Conservation (phyloP, 2,329 filamentous ascomycete species). For the Clarireedia sp. region DNA sequence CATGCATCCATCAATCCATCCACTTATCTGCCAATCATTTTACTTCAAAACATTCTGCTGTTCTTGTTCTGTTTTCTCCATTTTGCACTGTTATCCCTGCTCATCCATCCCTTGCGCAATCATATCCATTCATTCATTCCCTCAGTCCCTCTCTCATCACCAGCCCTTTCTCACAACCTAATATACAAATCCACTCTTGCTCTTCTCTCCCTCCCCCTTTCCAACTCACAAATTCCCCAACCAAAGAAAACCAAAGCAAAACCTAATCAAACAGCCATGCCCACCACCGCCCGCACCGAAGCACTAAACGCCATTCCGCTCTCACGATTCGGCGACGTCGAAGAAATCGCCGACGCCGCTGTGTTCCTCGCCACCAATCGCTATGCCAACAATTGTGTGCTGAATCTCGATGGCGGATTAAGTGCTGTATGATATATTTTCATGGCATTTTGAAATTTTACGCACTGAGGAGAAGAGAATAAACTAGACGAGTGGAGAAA, state of each 20-base stretch:
- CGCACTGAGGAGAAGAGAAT: neutral
- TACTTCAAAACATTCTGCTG: neutral
- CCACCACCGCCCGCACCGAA: slow-evolving; percentile 27
- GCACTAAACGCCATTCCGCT: slow-evolving; percentile 51
- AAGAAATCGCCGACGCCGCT: slow-evolving; percentile 76
- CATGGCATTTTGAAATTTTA: too few relatives aligned
- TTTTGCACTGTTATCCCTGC: neutral
- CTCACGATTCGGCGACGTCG: slow-evolving; percentile 55
- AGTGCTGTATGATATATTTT: slow-evolving; percentile 49
- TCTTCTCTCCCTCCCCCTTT: neutral
- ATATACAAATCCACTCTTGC: neutral
- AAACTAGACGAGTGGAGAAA: neutral
- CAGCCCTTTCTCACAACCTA: neutral
- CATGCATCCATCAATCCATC: neutral
- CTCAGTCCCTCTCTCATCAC: neutral
- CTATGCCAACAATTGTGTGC: slow-evolving; percentile 79
- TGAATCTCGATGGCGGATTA: slow-evolving; percentile 80
- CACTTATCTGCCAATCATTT: neutral
- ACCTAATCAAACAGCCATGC: slow-evolving; percentile 38
- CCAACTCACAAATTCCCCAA: slow-evolving; percentile 15
- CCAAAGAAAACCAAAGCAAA: slow-evolving; percentile 4
- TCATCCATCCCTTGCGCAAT: neutral
- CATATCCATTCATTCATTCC: neutral
- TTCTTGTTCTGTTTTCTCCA: neutral
- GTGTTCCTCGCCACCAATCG: slow-evolving; percentile 68